A percentile compares a stretch with the other conserved stretches of the same genome.
These are phyloP conservation scores for Pisolithus tinctorius DNA, from an alignment of 768 basidiomycete genomes.

Conservation along the genomic window DNA sequence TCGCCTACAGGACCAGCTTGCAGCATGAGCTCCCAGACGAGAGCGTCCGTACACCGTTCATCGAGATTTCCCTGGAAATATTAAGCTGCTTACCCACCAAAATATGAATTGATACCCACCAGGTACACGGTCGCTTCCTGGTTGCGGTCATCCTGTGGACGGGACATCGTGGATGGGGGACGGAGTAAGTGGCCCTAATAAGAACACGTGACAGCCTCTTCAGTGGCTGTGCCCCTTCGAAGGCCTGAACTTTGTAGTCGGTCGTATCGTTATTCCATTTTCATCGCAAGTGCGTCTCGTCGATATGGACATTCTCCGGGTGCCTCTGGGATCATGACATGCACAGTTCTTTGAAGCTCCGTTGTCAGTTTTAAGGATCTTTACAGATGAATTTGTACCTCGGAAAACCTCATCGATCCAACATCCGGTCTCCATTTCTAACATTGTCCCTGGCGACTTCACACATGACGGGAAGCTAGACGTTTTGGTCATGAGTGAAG, in stretches of 20 bases:
- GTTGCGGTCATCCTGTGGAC: slow-evolving; percentile 83
- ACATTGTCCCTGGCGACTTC: slow-evolving; percentile 90
- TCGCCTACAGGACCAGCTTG: slow-evolving; percentile 97
- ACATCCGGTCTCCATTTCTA: slow-evolving; percentile 55
- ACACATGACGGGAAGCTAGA: slow-evolving; percentile 90
- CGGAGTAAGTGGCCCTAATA: no score
- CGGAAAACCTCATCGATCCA: slow-evolving; percentile 42
- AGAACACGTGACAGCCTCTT: no score
- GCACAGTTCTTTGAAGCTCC: slow-evolving; percentile 9
- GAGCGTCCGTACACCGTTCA: slow-evolving; percentile 87
- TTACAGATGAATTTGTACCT: slow-evolving; percentile 53
- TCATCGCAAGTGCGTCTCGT: slow-evolving; percentile 4
- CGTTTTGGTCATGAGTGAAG: slow-evolving; percentile 77
- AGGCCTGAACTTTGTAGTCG: no score
- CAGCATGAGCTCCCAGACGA: slow-evolving; percentile 97
- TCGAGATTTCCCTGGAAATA: slow-evolving; percentile 84
- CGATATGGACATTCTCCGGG: slow-evolving; percentile 78
- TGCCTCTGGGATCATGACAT: slow-evolving; percentile 80
- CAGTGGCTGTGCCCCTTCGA: no score
- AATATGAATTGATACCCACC: slow-evolving; percentile 29
- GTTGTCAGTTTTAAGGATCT: slow-evolving; percentile 2
- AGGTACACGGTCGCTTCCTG: slow-evolving; percentile 89
- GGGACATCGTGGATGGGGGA: slow-evolving; percentile 15
- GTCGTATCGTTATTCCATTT: no score
- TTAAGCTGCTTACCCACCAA: not conserved